These are phyloP conservation scores for Pleurotus salmoneostramineus DNA, from an alignment of 768 basidiomycete genomes.

Conservation along the genomic window DNA sequence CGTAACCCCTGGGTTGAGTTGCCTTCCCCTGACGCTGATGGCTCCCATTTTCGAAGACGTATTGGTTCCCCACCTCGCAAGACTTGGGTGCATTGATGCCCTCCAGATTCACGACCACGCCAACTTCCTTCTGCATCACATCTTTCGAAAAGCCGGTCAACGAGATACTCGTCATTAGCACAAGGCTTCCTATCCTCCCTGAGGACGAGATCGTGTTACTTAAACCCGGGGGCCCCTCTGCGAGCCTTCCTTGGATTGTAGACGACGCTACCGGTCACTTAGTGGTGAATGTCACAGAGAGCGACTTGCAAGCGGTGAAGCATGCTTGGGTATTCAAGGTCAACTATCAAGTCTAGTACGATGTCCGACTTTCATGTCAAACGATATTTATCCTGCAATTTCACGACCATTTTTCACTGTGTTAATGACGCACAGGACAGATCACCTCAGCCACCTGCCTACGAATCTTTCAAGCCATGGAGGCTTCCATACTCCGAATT, in stretches of 20 bases:
- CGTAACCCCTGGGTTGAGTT: slow-evolving; percentile 10
- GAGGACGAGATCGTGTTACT: slow-evolving; percentile 42
- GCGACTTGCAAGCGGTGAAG: slow-evolving; percentile 10
- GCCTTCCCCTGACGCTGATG: background rate
- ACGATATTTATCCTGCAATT: too few species aligned
- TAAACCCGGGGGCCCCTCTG: slow-evolving; percentile 19
- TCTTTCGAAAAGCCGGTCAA: slow-evolving; percentile 32
- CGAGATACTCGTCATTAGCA: slow-evolving; percentile 30
- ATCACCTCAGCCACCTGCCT: too few species aligned
- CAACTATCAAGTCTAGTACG: too few species aligned
- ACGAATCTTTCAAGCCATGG: too few species aligned
- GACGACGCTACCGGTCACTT: slow-evolving; percentile 22
- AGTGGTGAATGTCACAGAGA: slow-evolving; percentile 19
- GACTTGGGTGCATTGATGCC: slow-evolving; percentile 22
- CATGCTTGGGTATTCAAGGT: slow-evolving; percentile 25
- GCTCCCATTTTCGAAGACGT: slow-evolving; percentile 25
- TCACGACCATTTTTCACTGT: too few species aligned
- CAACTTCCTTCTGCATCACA: slow-evolving; percentile 48
- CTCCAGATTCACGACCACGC: slow-evolving; percentile 45
- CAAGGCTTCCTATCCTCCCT: slow-evolving; percentile 35
- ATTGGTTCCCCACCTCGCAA: slow-evolving; percentile 45
- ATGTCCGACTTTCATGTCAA: too few species aligned
- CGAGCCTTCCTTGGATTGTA: slow-evolving; percentile 25
- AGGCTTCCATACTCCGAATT: too few species aligned
- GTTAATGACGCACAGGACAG: too few species aligned